Conservation (phyloP, 169 alveolate species). For the Cryptosporidium sp. region DNA sequence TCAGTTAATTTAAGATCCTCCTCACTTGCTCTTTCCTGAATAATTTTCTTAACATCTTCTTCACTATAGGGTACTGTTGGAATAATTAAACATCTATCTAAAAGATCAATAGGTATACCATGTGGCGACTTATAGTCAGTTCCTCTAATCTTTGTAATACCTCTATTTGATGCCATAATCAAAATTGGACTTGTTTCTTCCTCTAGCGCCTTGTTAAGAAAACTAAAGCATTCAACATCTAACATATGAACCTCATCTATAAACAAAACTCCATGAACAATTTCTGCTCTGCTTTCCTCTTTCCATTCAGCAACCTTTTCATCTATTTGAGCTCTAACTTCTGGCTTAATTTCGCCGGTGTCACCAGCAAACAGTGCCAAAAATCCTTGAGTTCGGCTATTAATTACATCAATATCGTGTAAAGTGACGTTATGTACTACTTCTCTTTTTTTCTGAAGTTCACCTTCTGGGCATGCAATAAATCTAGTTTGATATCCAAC, state of each 20-base stretch:
- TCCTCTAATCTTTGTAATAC: conserved; percentile 96
- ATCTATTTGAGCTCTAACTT: conserved; percentile 98
- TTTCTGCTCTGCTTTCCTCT: conserved; percentile 95
- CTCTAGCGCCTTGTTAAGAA: conserved; percentile 98
- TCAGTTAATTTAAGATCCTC: conserved; percentile 98
- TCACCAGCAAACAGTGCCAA: conserved; percentile 98
- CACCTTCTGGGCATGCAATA: conserved; percentile 99
- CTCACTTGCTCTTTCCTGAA: conserved; percentile 95
- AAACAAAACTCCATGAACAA: conserved; percentile 97
- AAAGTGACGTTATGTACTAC: conserved; percentile 98
- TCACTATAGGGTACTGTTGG: conserved; percentile 95
- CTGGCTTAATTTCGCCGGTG: conserved; percentile 98
- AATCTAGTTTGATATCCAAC: conserved; percentile 94
- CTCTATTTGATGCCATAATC: conserved; percentile 99
- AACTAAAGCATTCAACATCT: conserved; percentile 99
- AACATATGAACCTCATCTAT: conserved; percentile 99
- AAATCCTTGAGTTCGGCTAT: conserved; percentile 97
- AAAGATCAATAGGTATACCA: conserved; percentile 98
- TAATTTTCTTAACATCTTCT: conserved; percentile 92
- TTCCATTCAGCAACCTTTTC: conserved; percentile 98
- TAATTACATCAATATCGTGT: conserved; percentile 99
- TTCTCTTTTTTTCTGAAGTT: conserved; percentile 97
- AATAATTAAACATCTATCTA: conserved; percentile 97
- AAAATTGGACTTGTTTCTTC: conserved; percentile 96
- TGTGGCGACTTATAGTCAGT: conserved; percentile 98